Base-by-base conservation (phyloP, 139 green algal genomes). In the Auxenochlorella protothecoides region DNA sequence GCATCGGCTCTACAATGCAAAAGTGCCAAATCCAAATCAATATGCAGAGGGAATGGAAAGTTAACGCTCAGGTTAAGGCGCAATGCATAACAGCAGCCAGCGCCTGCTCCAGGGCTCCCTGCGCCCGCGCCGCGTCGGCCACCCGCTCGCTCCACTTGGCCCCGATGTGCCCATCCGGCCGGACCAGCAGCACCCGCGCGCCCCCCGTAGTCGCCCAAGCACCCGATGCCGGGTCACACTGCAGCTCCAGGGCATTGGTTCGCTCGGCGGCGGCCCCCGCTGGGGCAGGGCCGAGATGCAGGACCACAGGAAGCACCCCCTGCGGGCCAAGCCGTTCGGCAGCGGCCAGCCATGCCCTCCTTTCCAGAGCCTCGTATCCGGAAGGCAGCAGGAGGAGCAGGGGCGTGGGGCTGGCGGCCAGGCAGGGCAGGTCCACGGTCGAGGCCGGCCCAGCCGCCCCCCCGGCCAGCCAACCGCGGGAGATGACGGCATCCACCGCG, bases 101-200 rank as follows among this genome's bases (percentile, higher is more conserved):
- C 13, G 16, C 6, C 63, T 55, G 7, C 66, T 44, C 6, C 66
- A 70, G 66, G 66, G 52, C 54, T 70, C 16, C 53, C 59, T 70
- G 59, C 11, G 15, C 13, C 2, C 52, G 65, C 11, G 65, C 12
- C 11, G 65, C 27, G 27, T 44, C 61, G 27, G n/a, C 27, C 65
- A 7, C 27, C 65, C 8, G 6, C 44, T 69, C 7, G n/a, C 55
- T 6, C n/a, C 65, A 55, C 7, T n/a, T 67, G 14, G 68, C 55
- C 57, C 78, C 84, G 44, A 96, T 80, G 73, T 96, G 89, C 0
- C 87, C 89, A 75, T 96, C 90, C 4, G 90, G 90, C 52, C 89
- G 76, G 57, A 95, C 85, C 61, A 95, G 59, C n/a, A 94, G 56
- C 12, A 74, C 87, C 27, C 27, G 27, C 27, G 27, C 27, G 27